Evolutionary conservation across 2,329 filamentous ascomycete species (phyloP).

Genomic region (Periconia sp.): DNA sequence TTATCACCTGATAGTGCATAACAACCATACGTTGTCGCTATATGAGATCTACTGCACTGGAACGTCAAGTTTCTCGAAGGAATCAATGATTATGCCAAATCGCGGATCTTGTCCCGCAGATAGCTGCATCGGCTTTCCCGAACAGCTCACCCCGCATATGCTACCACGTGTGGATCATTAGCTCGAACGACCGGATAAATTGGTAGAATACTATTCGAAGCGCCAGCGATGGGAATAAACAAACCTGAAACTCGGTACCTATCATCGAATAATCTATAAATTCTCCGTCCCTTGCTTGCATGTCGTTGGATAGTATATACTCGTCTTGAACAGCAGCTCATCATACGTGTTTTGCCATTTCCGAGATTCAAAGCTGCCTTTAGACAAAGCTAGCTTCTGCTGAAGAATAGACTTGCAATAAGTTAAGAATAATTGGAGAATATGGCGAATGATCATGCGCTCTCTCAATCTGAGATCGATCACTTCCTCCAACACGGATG

Average conservation of each 20-base stretch:
- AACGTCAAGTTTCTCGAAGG: too few species aligned
- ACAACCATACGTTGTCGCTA: too few species aligned
- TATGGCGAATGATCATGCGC: conserved; percentile 32
- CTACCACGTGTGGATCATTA: conserved; percentile 1
- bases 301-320: not conserved
- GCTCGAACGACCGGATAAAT: not conserved
- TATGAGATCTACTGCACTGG: too few species aligned
- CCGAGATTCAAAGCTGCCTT: too few species aligned
- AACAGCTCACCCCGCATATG: too few species aligned
- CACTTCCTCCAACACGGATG: conserved; percentile 64
- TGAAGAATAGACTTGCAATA: not conserved
- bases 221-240: not conserved
- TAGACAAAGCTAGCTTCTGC: too few species aligned
- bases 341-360: not conserved
- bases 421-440: not conserved
- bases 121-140: too few species aligned
- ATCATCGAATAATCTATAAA: not conserved
- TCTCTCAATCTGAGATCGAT: conserved; percentile 55
- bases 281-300: not conserved
- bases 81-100: too few species aligned
- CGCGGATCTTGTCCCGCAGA: too few species aligned
- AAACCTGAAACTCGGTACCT: not conserved
- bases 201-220: not conserved
- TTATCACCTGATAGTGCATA: too few species aligned
- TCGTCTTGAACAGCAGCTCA: not conserved